Percentiles rank a stretch among this genome's conserved stretches.
These are phyloP conservation scores for Claviceps spartinae DNA, from an alignment of 2,329 filamentous ascomycete species.

Conservation along the genomic window DNA sequence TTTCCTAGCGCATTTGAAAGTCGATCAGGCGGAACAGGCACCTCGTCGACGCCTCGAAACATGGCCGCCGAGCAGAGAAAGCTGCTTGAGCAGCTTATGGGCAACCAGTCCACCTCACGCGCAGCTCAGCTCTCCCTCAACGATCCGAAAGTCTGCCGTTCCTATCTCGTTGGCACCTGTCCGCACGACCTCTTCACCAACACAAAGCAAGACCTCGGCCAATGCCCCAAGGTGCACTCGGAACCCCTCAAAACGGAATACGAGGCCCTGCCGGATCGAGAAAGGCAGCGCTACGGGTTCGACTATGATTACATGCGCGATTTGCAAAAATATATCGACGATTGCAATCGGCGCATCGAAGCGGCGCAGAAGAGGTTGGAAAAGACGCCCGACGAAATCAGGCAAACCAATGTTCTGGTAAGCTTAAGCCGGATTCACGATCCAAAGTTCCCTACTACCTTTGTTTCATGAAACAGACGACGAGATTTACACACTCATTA, in stretches of 20 bases:
- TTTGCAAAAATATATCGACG: constrained; percentile 91
- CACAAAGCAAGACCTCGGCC: constrained; percentile 91
- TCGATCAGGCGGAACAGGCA: neutral
- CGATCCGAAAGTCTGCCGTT: constrained; percentile 88
- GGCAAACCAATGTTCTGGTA: constrained; percentile 79
- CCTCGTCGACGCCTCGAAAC: neutral
- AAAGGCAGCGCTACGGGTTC: constrained; percentile 72
- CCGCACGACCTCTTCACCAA: constrained; percentile 99
- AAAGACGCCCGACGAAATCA: constrained; percentile 95
- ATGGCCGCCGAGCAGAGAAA: constrained; percentile 98
- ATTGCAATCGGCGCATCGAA: constrained; percentile 91
- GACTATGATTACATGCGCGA: constrained; percentile 96
- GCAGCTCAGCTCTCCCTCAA: constrained; percentile 74
- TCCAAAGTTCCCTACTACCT: neutral
- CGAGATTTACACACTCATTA: too few relatives aligned
- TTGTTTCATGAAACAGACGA: neutral
- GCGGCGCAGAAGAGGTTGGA: constrained; percentile 78
- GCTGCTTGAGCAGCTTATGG: constrained; percentile 95
- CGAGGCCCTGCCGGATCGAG: constrained; percentile 54
- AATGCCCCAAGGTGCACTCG: constrained; percentile 76
- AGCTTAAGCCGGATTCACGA: neutral
- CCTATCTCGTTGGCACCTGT: constrained; percentile 84
- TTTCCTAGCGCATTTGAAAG: too few relatives aligned
- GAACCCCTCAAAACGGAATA: constrained; percentile 85
- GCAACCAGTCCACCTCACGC: constrained; percentile 57